Evolutionary conservation across 192 early-diverging fungal genomes (phyloP).

Genomic region (Physocladia obscura): DNA sequence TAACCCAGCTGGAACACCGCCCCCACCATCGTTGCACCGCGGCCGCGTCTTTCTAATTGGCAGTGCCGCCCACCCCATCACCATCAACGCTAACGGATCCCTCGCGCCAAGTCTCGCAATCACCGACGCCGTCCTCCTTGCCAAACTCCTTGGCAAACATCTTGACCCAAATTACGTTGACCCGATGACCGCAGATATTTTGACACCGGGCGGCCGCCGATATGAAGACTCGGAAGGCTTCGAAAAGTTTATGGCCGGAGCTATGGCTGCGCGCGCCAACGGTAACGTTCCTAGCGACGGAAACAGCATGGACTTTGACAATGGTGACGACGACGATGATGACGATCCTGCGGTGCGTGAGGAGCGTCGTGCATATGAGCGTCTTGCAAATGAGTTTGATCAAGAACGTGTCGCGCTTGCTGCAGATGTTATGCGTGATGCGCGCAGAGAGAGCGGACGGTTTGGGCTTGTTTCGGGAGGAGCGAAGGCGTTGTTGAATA

Average conservation of each 20-base stretch:
- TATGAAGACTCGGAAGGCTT: neutral
- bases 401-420: conserved; percentile 24
- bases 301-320: neutral
- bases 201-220: neutral
- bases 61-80: conserved; percentile 53
- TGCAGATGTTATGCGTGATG: conserved; percentile 37
- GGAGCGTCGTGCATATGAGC: conserved; percentile 25
- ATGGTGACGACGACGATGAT: conserved; percentile 4
- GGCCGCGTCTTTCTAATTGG: conserved; percentile 56
- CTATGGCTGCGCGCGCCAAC: too few species aligned
- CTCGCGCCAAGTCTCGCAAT: conserved; percentile 47
- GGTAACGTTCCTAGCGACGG: too few species aligned
- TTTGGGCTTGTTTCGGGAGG: conserved; percentile 19
- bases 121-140: conserved; percentile 46
- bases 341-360: conserved; percentile 13
- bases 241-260: neutral
- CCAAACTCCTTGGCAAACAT: conserved; percentile 47
- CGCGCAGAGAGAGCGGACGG: conserved; percentile 45
- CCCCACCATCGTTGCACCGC: conserved; percentile 46
- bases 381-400: conserved; percentile 39
- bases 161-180: conserved; percentile 1
- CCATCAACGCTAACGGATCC: conserved; percentile 46
- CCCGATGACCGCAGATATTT: neutral
- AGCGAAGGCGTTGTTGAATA: conserved; percentile 28
- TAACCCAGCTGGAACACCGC: neutral